Base-by-base conservation (phyloP, 345 rosid species). In the Hypericum androsaemum region DNA sequence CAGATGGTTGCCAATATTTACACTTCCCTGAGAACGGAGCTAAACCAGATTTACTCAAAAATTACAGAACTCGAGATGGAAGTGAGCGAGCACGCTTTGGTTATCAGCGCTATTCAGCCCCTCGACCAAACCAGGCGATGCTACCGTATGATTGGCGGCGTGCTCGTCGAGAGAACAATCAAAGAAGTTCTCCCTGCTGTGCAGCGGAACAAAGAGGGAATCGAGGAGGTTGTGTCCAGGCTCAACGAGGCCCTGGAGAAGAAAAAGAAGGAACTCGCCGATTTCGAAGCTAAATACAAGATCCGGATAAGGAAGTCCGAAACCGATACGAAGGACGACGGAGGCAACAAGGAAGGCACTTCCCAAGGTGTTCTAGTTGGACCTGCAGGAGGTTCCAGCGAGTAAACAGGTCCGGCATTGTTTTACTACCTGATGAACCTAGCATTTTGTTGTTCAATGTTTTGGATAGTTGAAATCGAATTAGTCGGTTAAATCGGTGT, bases 321-420 rank as follows among this genome's bases (percentile, higher is more conserved):
- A 12, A 39, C 52, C 51, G 75, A 74, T 15, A 68, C 66, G 52
- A 72, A 63, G 56, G 78, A 79, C 47, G 84, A 69, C 50, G 63
- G 68, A 55, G 69, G 44, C 70, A 74, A 66, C 58, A 85, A 92
- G 70, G 96, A 92, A 65, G 87, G 87, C 54, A 64, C 84, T 41
- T 80, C 98, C 71, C 96, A 90, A 74, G 96, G 98, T 54, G 98
- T 92, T 59, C 96, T 92, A 46, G 98, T 88, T 7, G 94, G 98
- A 37, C 73, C 95, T 54, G 95, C 98, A 5, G 62, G 80, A 5
- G 62, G 80, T 63, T 81, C 84, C 12, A 76, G 52, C 14, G 71
- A 64, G 55, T 75, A 62, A 68, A 42, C 5, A 43, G 36, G 60
- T 22, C 32, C 32, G 32, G 32, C 32, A 22, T 4, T 22, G 32